These are phyloP conservation scores for Spencermartinsiella europaea DNA, from an alignment of 805 yeast species.

Conservation along the genomic window DNA sequence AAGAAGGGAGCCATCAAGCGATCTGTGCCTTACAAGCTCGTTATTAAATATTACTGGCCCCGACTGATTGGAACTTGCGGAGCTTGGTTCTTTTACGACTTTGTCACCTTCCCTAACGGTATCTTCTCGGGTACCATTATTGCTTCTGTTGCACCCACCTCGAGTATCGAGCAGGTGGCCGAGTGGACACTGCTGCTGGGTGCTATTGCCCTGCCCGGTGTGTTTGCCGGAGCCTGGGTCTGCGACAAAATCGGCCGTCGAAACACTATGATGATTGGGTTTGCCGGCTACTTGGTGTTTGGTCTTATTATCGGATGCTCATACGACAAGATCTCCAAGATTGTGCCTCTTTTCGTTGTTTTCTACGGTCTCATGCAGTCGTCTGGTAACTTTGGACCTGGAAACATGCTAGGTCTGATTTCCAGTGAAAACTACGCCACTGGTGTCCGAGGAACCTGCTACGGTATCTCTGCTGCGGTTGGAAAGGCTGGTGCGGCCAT, in stretches of 20 bases:
- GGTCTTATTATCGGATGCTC: constrained; percentile 40
- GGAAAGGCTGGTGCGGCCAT: constrained; percentile 86
- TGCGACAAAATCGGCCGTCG: constrained; percentile 67
- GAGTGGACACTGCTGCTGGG: constrained; percentile 72
- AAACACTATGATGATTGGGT: constrained; percentile 66
- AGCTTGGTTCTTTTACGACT: constrained; percentile 78
- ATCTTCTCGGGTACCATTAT: constrained; percentile 61
- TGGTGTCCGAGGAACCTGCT: constrained; percentile 69
- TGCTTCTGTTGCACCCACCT: constrained; percentile 46
- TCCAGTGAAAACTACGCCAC: constrained; percentile 70
- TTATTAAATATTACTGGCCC: constrained; percentile 62
- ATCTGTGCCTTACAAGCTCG: constrained; percentile 53
- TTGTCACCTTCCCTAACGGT: constrained; percentile 76
- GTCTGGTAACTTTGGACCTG: constrained; percentile 73
- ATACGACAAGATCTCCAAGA: constrained; percentile 49
- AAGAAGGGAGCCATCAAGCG: constrained; percentile 58
- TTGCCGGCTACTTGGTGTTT: constrained; percentile 62
- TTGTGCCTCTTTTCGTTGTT: constrained; percentile 59
- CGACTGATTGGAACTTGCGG: constrained; percentile 65
- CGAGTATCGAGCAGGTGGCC: constrained; percentile 48
- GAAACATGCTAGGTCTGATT: constrained; percentile 64
- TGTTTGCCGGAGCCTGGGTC: constrained; percentile 59
- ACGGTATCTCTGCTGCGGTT: constrained; percentile 71
- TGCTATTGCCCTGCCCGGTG: constrained; percentile 67
- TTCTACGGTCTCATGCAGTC: constrained; percentile 71